These are phyloP conservation scores for Wallacemonas sp. DNA, from an alignment of 208 protist genomes.

Conservation along the genomic window DNA sequence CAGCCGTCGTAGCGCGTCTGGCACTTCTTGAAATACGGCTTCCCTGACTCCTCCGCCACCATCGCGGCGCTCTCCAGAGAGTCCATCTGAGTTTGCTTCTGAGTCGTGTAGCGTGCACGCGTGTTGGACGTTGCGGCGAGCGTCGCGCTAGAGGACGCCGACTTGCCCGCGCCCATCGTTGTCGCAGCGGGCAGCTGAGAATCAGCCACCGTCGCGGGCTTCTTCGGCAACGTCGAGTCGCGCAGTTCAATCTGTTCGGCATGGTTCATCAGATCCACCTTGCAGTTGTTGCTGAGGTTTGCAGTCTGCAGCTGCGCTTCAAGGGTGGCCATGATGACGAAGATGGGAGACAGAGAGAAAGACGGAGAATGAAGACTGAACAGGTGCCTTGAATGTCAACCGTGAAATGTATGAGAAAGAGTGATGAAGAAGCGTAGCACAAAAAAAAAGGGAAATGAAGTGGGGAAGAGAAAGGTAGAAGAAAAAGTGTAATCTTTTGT, in stretches of 20 bases:
- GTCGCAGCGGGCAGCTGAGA: slow-evolving; percentile 50
- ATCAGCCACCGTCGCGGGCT: slow-evolving; percentile 39
- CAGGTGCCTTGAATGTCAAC: no score
- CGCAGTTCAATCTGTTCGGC: slow-evolving; percentile 63
- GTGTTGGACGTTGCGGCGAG: no score
- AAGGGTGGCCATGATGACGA: slow-evolving; percentile 55
- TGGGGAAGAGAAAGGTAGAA: background rate
- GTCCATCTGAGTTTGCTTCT: slow-evolving; percentile 34
- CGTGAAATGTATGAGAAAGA: no score
- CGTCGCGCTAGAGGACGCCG: background rate
- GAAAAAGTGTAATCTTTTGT: no score
- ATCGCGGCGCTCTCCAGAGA: slow-evolving; percentile 9
- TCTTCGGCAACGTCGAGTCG: slow-evolving; percentile 56
- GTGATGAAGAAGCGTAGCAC: no score
- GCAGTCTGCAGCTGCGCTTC: slow-evolving; percentile 59
- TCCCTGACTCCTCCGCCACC: slow-evolving; percentile 13
- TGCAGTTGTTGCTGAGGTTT: slow-evolving; percentile 64
- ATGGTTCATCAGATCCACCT: slow-evolving; percentile 67
- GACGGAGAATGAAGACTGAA: background rate
- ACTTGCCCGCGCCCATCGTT: slow-evolving; percentile 36
- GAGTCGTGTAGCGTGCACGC: slow-evolving; percentile 22
- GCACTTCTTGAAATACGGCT: slow-evolving; percentile 66
- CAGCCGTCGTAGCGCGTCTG: slow-evolving; percentile 35
- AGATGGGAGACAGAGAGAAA: background rate
- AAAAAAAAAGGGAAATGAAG: background rate